Conservation (phyloP, 2,329 filamentous ascomycete genomes). For the Didymella pomorum region DNA sequence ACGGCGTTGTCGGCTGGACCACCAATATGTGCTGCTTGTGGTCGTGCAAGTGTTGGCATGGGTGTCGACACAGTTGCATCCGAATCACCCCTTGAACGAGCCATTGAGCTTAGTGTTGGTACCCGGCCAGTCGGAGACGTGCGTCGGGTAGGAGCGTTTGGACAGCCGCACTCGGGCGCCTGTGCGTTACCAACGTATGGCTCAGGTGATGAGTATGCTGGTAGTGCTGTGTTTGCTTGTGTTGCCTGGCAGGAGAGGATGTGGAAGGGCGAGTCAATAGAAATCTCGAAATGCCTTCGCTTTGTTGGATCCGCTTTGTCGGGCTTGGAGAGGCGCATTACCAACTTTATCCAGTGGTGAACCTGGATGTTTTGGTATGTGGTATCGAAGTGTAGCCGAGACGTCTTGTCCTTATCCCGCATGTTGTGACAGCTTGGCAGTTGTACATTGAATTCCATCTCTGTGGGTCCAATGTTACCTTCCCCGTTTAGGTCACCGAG, state of each 20-base stretch:
- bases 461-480: constrained; percentile 81
- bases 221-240: constrained; percentile 84
- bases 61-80: constrained; percentile 32
- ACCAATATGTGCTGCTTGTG: constrained; percentile 55
- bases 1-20: constrained; percentile 58
- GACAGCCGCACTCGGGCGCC: constrained; percentile 68
- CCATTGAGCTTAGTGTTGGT: constrained; percentile 67
- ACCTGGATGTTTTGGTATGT: constrained; percentile 95
- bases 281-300: constrained; percentile 91
- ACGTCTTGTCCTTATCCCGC: constrained; percentile 71
- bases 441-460: constrained; percentile 94
- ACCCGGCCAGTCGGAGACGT: constrained; percentile 58
- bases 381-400: constrained; percentile 83
- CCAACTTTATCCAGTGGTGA: constrained; percentile 97
- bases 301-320: constrained; percentile 81
- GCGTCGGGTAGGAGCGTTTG: constrained; percentile 66
- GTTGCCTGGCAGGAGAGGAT: constrained; percentile 94
- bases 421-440: constrained; percentile 88
- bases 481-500: constrained; percentile 80
- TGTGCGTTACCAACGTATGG: constrained; percentile 40
- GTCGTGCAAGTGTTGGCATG: constrained; percentile 61
- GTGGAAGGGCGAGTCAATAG: constrained; percentile 93
- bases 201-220: constrained; percentile 74
- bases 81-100: constrained; percentile 43
- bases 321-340: constrained; percentile 87